Base-by-base conservation (phyloP, 2,329 filamentous ascomycete genomes). In the Nemania sp. region DNA sequence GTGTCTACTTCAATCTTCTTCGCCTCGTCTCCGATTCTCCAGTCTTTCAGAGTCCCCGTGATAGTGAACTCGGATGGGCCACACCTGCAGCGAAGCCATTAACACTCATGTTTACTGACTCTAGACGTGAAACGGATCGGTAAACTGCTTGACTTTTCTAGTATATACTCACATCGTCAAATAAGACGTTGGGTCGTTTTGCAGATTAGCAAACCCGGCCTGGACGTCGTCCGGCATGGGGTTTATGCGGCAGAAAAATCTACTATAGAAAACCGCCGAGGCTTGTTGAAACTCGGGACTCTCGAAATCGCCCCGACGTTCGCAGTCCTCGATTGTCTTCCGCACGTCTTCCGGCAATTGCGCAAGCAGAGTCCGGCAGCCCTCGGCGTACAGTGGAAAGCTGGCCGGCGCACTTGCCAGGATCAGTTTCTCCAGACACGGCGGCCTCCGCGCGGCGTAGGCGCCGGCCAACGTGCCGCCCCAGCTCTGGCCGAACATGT, bases 371-470 rank as follows among this genome's bases (percentile, higher is more conserved):
- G 9, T 9, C n/a, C 8, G 11, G 9, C 28, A 9, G 8, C 28
- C 11, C 28, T 31, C 28, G 8, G n/a, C 28, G 28, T 12, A 31
- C 9, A 31, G 28, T 3, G 28, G 28, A 11, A 31, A 45, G 15
- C 50, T 54, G 0, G 33, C 54, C 6, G 45, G 40, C 6, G 45
- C n/a, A 2, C 41, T 37, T 7, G 20, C 23, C 4, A 57, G n/a
- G 15, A 57, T n/a, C 4, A 57, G 11, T 22, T 50, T 57, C 36
- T 26, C 37, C 1, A 57, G 36, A 1, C 49, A 45, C 9, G 9
- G 3, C 1, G 33, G 49, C 1, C 11, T 5, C 4, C 24, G 40
- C 6, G 39, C 6, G 2, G 54, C 49, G 17, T 57, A 56, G 1
- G 30, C 17, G 23, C 49, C 42, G 5, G 40, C 28, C 14, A 54